These are phyloP conservation scores for Lactarius evosmus DNA, from an alignment of 768 basidiomycete species.

Conservation along the genomic window DNA sequence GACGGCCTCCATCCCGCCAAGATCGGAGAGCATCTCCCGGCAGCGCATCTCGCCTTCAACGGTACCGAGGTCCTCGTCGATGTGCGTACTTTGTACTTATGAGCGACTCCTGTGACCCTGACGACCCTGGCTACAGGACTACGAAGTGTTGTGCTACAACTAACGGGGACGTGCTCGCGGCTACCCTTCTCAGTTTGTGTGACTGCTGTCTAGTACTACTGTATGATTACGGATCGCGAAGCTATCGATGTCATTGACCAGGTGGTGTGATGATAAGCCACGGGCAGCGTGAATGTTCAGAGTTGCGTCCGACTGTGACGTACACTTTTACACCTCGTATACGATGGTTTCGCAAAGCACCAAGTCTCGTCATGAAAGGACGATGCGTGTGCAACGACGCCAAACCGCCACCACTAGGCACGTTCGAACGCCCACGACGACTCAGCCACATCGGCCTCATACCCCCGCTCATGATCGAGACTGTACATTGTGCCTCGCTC, in stretches of 20 bases:
- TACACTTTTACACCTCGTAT: background rate
- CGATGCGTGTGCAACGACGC: too few relatives aligned
- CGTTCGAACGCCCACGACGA: too few relatives aligned
- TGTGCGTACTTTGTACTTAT: constrained; percentile 35
- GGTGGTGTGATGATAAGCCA: background rate
- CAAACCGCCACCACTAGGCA: too few relatives aligned
- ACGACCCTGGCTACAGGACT: constrained; percentile 34
- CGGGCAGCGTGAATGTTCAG: background rate
- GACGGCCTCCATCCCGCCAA: constrained; percentile 62
- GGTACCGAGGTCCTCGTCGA: constrained; percentile 50
- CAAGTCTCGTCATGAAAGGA: too few relatives aligned
- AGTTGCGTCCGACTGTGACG: background rate
- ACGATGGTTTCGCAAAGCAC: background rate
- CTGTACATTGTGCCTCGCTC: too few relatives aligned
- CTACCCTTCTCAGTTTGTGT: background rate
- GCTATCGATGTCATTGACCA: background rate
- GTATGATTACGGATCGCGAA: constrained; percentile 2
- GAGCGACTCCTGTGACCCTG: background rate
- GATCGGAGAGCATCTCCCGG: constrained; percentile 50
- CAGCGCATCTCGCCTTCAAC: constrained; percentile 50
- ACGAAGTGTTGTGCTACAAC: constrained; percentile 41
- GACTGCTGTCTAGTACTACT: background rate
- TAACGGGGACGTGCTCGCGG: background rate
- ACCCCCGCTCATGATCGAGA: too few relatives aligned
- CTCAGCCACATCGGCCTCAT: too few relatives aligned